These are phyloP conservation scores for Epicoccum sorghinum DNA, from an alignment of 2,329 filamentous ascomycete species.

Conservation along the genomic window DNA sequence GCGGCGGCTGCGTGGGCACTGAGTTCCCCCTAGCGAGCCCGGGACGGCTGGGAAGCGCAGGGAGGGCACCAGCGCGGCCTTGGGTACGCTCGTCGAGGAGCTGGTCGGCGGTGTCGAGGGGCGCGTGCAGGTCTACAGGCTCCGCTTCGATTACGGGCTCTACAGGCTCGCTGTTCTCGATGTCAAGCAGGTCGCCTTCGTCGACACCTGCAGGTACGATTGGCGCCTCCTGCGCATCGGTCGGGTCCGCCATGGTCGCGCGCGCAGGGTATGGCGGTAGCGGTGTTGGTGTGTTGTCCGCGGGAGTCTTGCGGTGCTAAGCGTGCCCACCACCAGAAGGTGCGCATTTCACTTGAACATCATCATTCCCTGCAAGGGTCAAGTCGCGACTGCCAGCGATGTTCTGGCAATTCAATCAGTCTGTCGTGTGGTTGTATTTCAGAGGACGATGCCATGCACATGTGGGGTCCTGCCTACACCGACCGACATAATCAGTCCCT, in stretches of 20 bases:
- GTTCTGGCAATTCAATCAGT: background rate
- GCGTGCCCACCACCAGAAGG: conserved; percentile 31
- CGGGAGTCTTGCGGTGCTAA: conserved; percentile 18
- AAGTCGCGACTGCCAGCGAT: conserved; percentile 24
- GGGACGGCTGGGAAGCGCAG: conserved; percentile 37
- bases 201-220: conserved; percentile 46
- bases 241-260: conserved; percentile 34
- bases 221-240: conserved; percentile 31
- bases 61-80: conserved; percentile 3
- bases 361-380: conserved; percentile 17
- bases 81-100: conserved; percentile 29
- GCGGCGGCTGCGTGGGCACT: conserved; percentile 47
- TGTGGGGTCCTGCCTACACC: background rate
- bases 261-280: conserved; percentile 17
- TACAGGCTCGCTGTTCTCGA: conserved; percentile 35
- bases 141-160: conserved; percentile 42
- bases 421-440: background rate
- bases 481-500: no score
- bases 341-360: conserved; percentile 33
- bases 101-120: conserved; percentile 45
- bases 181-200: conserved; percentile 45
- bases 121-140: conserved; percentile 40
- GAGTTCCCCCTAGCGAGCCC: conserved; percentile 50
- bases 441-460: no score
- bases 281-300: conserved; percentile 18